phyloP scores from a whole-genome alignment of 164 flowering plant species.

The Protea cynaroides region DNA sequence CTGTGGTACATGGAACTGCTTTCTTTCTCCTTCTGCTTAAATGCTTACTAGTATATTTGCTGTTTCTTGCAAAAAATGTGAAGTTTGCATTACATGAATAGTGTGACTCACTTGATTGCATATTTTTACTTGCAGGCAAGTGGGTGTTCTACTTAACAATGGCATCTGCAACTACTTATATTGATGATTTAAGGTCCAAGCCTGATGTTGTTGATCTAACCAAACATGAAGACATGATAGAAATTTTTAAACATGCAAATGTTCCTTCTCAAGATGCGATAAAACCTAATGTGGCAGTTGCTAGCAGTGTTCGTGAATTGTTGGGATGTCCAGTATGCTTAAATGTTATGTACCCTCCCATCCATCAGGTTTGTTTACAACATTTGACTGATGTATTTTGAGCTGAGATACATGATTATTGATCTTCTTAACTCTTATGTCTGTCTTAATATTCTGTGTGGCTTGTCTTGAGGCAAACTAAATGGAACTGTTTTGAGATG shows the following conservation, averaged over 20 bases:
- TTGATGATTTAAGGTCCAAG: conserved; percentile 52
- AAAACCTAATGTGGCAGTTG: conserved; percentile 51
- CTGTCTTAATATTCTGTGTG: too few relatives aligned
- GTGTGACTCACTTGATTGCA: neutral
- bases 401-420: too few relatives aligned
- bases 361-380: conserved; percentile 70
- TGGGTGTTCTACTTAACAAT: conserved; percentile 15
- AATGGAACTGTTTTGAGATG: too few relatives aligned
- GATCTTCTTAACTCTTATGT: too few relatives aligned
- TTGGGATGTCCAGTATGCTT: conserved; percentile 94
- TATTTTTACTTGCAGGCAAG: neutral
- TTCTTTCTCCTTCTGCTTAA: neutral
- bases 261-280: conserved; percentile 40
- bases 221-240: conserved; percentile 45
- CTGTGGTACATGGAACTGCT: neutral
- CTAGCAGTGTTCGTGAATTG: conserved; percentile 77
- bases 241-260: conserved; percentile 29
- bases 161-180: conserved; percentile 53
- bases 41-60: neutral
- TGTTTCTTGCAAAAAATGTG: neutral
- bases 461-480: too few relatives aligned
- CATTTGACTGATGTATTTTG: neutral
- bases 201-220: conserved; percentile 65
- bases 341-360: conserved; percentile 96
- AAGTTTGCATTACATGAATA: neutral